Base-by-base conservation (phyloP, 2,329 filamentous ascomycete genomes). In the Aspergillus fumigatus region DNA sequence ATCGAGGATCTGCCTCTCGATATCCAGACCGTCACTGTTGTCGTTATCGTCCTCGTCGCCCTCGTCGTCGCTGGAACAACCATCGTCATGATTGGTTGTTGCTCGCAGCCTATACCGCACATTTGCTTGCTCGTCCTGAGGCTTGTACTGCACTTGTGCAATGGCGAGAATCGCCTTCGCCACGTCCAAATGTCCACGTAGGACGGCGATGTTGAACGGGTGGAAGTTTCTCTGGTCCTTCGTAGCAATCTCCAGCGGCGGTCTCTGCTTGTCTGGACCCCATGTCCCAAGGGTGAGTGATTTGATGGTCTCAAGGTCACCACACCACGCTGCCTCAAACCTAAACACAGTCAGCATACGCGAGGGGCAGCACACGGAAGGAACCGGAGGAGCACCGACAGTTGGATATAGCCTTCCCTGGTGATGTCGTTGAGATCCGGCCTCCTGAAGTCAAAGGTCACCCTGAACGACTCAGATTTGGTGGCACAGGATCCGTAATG, bases 141-240 rank as follows among this genome's bases (percentile, higher is more conserved):
- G 83, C 3, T 80, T 77, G 72, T 87, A 91, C 65, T 94, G 90
- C 2, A 83, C 84, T 48, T 84, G 79, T 0, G 83, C 80, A 60
- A 94, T 91, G 57, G 88, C 85, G 7, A 94, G 76, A 26, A 94
- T 83, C 1, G 80, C 81, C 56, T 77, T 81, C 1, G 89, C 88
- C 11, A 87, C 75, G 1, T 84, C 79, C 48, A 81, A 71, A 63
- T 93, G 86, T 0, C 87, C 87, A 26, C 82, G 82, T 4, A 88
- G 68, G 49, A 89, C 81, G 0, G 89, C 87, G 51, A 94, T 75
- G 0, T 83, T 84, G 66, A 93, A 90, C 0, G 88, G 86, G 10
- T 75, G 83, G 57, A 86, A 80, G 1, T 65, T 59, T 3, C 70
- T 63, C 0, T 64, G 57, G 65, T 91, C 88, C 1, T 59, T 63